A percentile compares a stretch with the other conserved stretches of the same genome.
Conservation (phyloP, 768 basidiomycete genomes). For the Tubosaeta brunneosetosa region DNA sequence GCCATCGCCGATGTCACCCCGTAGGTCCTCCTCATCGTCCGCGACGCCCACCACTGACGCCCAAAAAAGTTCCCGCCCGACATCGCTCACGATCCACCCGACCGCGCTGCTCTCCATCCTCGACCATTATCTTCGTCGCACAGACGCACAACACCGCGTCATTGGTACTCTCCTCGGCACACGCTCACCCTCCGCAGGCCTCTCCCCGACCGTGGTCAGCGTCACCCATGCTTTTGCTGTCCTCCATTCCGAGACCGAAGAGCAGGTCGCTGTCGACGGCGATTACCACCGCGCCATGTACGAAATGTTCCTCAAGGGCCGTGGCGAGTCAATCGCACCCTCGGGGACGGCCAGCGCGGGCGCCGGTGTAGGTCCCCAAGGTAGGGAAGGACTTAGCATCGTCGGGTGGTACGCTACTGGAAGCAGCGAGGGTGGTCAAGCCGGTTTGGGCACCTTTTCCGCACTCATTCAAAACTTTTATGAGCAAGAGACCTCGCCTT, state of each 20-base stretch:
- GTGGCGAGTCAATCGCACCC: constrained; percentile 49
- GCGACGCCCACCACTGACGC: neutral
- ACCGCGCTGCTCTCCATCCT: constrained; percentile 92
- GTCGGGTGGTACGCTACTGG: constrained; percentile 92
- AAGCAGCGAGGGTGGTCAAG: constrained; percentile 43
- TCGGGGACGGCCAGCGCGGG: constrained; percentile 13
- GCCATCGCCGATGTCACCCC: constrained; percentile 28
- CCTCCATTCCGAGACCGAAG: constrained; percentile 85
- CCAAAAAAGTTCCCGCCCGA: constrained; percentile 56
- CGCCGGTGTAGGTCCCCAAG: constrained; percentile 18
- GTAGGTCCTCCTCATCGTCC: constrained; percentile 24
- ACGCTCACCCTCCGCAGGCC: constrained; percentile 45
- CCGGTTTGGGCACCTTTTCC: constrained; percentile 80
- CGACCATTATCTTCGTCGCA: constrained; percentile 92
- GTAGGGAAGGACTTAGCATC: constrained; percentile 71
- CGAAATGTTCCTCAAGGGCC: constrained; percentile 61
- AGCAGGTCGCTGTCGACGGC: constrained; percentile 95
- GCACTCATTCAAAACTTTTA: constrained; percentile 98
- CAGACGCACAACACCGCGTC: constrained; percentile 76
- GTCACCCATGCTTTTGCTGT: constrained; percentile 87
- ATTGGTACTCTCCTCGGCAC: constrained; percentile 93
- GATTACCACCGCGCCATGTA: constrained; percentile 94
- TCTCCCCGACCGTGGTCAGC: constrained; percentile 42
- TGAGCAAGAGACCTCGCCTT: constrained; percentile 82
- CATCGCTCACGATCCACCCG: constrained; percentile 80